Base-by-base conservation (phyloP, 2,329 filamentous ascomycete genomes). In the Verticillium longisporum region DNA sequence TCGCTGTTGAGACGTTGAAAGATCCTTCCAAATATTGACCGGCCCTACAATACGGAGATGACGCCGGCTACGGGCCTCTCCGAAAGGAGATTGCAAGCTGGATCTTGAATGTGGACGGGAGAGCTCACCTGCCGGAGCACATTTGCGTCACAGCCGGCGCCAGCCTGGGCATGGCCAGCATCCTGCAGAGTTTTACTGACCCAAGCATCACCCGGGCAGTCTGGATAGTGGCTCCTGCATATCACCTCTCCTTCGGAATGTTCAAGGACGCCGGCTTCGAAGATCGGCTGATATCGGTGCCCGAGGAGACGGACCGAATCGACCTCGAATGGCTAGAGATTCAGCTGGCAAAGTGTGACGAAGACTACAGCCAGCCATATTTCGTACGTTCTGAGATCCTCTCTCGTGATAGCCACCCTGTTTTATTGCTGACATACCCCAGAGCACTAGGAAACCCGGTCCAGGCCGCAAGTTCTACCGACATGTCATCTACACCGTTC, bases 121-220 rank as follows among this genome's bases (percentile, higher is more conserved):
- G 73, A 11, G 60, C 45, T 38, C 31, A 33, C 54, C 78, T 80
- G 14, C 69, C 80, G 3, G 79, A 85, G 3, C 82, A 91, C 36
- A 88, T 97, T 60, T 90, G 88, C 70, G 88, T 97, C 71, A 91
- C 90, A 0, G 92, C 92, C 54, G 93, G 93, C 14, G 93, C 93
- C 3, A 91, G 87, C 65, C 92, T 96, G 78, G 92, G 88, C 70
- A 73, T 96, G 2, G 91, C 89, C 0, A 89, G 86, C 68, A 77
- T 96, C 4, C 76, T 97, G 56, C 85, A 89, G 72, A 89, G 89
- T 33, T 97, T 89, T 69, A 90, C 91, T 0, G 93, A 97, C 71
- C 89, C 91, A 1, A 74, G 79, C 2, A 88, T 87, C 69, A 97
- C 93, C 1, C 79, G 83, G 55, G 85, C 85, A 65, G 80, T 96